Conservation (phyloP, 371 early-diverging fungal species). For the Apophysomyces sp. region DNA sequence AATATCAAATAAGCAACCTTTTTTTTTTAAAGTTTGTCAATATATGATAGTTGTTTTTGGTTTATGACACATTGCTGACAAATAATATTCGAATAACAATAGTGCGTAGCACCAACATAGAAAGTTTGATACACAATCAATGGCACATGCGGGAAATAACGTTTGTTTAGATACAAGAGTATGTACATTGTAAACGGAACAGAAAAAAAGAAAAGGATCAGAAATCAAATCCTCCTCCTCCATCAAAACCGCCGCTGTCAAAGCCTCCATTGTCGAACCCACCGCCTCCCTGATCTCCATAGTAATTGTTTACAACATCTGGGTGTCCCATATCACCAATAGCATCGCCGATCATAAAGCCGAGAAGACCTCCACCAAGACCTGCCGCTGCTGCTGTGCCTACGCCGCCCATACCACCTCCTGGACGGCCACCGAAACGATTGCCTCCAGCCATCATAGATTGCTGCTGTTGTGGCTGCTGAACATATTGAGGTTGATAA, state of each 20-base stretch:
- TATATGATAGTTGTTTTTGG: too few species aligned
- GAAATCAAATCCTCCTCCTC: conserved; percentile 26
- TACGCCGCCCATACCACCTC: conserved; percentile 24
- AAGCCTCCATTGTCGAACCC: conserved; percentile 25
- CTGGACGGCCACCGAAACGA: conserved; percentile 11
- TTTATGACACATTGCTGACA: too few species aligned
- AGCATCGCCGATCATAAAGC: conserved; percentile 37
- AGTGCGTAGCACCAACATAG: too few species aligned
- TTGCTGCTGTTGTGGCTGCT: conserved; percentile 21
- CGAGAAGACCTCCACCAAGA: conserved; percentile 38
- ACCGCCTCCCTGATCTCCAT: conserved; percentile 35
- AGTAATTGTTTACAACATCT: conserved; percentile 31
- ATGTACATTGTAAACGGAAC: not conserved
- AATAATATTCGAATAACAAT: too few species aligned
- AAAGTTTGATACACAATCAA: too few species aligned
- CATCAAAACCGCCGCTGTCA: conserved; percentile 30
- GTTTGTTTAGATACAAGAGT: too few species aligned
- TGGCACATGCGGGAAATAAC: too few species aligned
- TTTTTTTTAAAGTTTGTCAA: not conserved
- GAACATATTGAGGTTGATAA: conserved; percentile 19
- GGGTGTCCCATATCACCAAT: conserved; percentile 19
- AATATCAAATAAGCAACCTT: not conserved
- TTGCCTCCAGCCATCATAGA: conserved; percentile 5
- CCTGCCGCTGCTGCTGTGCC: conserved; percentile 36
- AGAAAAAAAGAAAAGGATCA: not conserved